Base-by-base conservation (phyloP, 2,329 filamentous ascomycete genomes). In the Hymenoscyphus fructigenus region DNA sequence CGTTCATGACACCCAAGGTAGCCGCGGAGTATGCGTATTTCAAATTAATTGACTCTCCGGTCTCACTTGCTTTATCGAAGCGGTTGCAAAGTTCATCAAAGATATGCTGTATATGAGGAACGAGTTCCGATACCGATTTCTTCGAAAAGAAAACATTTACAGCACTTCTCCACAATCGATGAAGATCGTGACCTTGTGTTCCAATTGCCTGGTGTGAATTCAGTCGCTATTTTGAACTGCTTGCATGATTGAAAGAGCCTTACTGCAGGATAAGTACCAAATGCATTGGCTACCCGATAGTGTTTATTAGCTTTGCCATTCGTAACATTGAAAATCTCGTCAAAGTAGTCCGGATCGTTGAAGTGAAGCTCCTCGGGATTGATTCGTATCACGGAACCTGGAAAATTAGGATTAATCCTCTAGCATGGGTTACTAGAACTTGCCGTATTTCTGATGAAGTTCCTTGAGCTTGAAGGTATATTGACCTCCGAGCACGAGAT, bases 351-450 rank as follows among this genome's bases (percentile, higher is more conserved):
- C n/a, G 69, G 64, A 29, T 73, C 71, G 23, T 67, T 69, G 36
- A 79, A 74, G 63, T 80, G 74, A 36, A 80, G 71, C 64, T 80
- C 79, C 72, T 76, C 76, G 2, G 74, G 71, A 44, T 70, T 76
- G 64, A 76, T 71, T 28, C 74, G 69, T 60, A 76, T 67, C n/a
- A 77, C 72, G 0, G 75, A 72, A 6, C 79, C 79, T 64, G 79
- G 80, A 9, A 44, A 14, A n/a, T 26, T 9, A 26, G 34, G 23
- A 44, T 47, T 23, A 23, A 6, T 57, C 9, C n/a, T 7, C 14
- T 38, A 20, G 14, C 5, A 32, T 26, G 2, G 3, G 1, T 10
- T 14, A 6, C 28, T 56, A 3, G 23, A 2, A 23, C 36, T 53
- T 65, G 69, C 70, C 71, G 63, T 74, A 75, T 57, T 64, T 57